Conservation (phyloP, 2,329 filamentous ascomycete species). For the Phaeoacremonium minimum region DNA sequence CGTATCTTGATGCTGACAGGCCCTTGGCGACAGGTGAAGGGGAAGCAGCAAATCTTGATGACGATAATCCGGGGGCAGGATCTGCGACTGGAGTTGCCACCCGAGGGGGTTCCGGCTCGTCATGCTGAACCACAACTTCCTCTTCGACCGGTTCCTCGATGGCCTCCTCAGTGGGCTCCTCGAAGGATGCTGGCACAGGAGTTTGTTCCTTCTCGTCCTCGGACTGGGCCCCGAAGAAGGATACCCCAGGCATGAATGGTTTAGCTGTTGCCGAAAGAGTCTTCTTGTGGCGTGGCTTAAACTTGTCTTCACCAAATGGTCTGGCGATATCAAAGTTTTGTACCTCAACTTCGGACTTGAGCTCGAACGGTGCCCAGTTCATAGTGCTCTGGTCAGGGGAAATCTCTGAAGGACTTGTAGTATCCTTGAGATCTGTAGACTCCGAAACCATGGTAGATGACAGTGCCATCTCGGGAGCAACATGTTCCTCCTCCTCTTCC, state of each 20-base stretch:
- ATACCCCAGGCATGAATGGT: constrained; percentile 55
- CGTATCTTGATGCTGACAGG: constrained; percentile 25
- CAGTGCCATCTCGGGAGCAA: constrained; percentile 43
- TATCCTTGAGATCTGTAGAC: constrained; percentile 49
- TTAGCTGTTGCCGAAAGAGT: constrained; percentile 68
- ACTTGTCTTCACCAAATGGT: constrained; percentile 39
- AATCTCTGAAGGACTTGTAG: constrained; percentile 46
- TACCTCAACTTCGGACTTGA: constrained; percentile 43
- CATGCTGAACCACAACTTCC: constrained; percentile 24
- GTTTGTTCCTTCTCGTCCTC: constrained; percentile 14
- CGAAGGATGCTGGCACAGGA: constrained; percentile 10
- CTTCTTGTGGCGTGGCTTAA: constrained; percentile 43
- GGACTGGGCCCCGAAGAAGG: constrained; percentile 18
- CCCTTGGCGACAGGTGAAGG: constrained; percentile 17
- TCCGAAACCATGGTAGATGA: constrained; percentile 51
- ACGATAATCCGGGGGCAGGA: constrained; percentile 4
- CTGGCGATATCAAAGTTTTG: constrained; percentile 47
- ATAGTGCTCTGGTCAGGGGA: constrained; percentile 45
- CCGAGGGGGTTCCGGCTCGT: not conserved
- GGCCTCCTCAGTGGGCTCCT: constrained; percentile 4
- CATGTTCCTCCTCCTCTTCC: constrained; percentile 10
- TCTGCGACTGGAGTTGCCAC: too few relatives aligned
- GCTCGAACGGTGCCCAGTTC: constrained; percentile 59
- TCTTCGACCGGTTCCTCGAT: constrained; percentile 5
- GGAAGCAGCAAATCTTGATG: constrained; percentile 5